A percentile compares a stretch with the other conserved stretches of the same genome.
phyloP scores from a whole-genome alignment of 495 filamentous ascomycete species.

The Bombardia bombarda region DNA sequence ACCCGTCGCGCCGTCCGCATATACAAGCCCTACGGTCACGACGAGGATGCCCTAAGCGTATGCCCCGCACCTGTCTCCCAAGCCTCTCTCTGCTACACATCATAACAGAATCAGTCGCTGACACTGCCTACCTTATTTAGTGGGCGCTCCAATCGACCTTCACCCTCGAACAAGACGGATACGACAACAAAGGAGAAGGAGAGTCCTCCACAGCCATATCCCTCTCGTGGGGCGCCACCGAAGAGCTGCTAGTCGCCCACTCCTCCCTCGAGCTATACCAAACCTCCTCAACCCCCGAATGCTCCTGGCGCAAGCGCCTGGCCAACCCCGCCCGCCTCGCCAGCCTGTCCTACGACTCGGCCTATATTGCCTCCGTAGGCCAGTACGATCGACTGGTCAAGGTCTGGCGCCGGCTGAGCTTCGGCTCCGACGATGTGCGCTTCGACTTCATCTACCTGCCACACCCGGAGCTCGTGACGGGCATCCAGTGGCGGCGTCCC shows the following conservation, averaged over 20 bases:
- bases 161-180: constrained; percentile 23
- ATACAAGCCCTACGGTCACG: constrained; percentile 66
- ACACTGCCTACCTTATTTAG: constrained; percentile 29
- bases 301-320: constrained; percentile 65
- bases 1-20: constrained; percentile 58
- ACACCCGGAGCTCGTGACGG: constrained; percentile 73
- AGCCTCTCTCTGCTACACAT: constrained; percentile 49
- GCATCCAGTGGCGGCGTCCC: constrained; percentile 76
- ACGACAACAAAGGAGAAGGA: constrained; percentile 15
- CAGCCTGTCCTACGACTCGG: constrained; percentile 75
- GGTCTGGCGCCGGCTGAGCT: constrained; percentile 85
- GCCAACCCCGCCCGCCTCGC: constrained; percentile 70
- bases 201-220: constrained; percentile 45
- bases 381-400: constrained; percentile 78
- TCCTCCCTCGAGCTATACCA: constrained; percentile 65
- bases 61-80: constrained; percentile 9
- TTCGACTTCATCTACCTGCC: constrained; percentile 88
- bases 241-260: constrained; percentile 75
- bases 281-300: constrained; percentile 40
- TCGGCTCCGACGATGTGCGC: constrained; percentile 70
- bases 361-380: constrained; percentile 76
- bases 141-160: constrained; percentile 44
- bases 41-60: constrained; percentile 64
- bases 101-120: no score
- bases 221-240: constrained; percentile 77